These are phyloP conservation scores for Plasmodium gonderi DNA, from an alignment of 169 alveolate species.

Conservation along the genomic window DNA sequence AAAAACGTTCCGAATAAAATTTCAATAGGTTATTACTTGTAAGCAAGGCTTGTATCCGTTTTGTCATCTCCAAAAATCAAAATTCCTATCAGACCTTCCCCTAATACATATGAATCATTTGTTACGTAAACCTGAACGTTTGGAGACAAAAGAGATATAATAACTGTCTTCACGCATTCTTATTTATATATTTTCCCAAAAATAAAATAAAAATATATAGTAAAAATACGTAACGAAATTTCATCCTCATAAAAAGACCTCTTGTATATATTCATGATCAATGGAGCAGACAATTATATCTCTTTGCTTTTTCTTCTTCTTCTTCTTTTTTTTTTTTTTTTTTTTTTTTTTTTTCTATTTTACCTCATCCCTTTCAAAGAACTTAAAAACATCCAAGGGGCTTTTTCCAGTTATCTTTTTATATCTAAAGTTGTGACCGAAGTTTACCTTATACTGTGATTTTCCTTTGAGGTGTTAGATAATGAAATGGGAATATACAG, in stretches of 20 bases:
- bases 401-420: conserved; percentile 21
- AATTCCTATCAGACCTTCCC: conserved; percentile 49
- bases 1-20: too few relatives aligned
- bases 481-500: background rate
- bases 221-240: too few relatives aligned
- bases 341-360: background rate
- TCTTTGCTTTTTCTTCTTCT: background rate
- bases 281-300: too few relatives aligned
- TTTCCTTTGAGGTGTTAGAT: conserved; percentile 9
- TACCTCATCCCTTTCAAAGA: conserved; percentile 48
- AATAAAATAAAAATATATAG: too few relatives aligned
- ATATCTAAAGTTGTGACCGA: conserved; percentile 3
- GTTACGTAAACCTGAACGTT: conserved; percentile 42
- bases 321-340: too few relatives aligned
- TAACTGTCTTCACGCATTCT: background rate
- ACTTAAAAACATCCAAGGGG: conserved; percentile 33
- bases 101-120: background rate
- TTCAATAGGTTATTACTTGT: conserved; percentile 4
- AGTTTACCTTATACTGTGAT: background rate
- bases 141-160: background rate
- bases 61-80: conserved; percentile 55
- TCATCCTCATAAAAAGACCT: too few relatives aligned
- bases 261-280: too few relatives aligned
- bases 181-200: background rate
- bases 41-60: conserved; percentile 38